Conservation (phyloP, 495 filamentous ascomycete genomes). For the Trichoderma reesei region DNA sequence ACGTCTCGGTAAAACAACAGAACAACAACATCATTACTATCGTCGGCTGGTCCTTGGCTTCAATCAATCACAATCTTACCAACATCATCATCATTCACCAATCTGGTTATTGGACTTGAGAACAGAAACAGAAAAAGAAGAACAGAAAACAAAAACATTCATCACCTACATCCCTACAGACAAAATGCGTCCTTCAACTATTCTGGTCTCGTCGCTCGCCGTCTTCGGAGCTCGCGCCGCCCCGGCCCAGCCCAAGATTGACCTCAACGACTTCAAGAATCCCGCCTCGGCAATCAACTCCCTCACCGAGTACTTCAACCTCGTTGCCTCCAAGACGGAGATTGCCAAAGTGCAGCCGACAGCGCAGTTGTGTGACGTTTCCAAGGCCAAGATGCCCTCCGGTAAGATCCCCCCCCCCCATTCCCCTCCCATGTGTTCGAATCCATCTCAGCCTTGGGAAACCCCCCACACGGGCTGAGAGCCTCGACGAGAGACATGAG, state of each 20-base stretch:
- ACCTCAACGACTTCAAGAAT: constrained; percentile 19
- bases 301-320: constrained; percentile 45
- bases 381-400: constrained; percentile 34
- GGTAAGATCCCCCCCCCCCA: constrained; percentile 23
- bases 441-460: constrained; percentile 10
- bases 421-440: too few relatives aligned
- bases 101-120: background rate
- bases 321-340: constrained; percentile 40
- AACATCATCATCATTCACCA: background rate
- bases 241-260: constrained; percentile 34
- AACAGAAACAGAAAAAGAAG: background rate
- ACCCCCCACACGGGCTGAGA: background rate
- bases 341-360: constrained; percentile 23
- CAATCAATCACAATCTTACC: background rate
- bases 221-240: constrained; percentile 35
- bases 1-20: background rate
- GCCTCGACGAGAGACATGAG: constrained; percentile 15
- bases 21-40: background rate
- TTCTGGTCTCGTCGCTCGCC: constrained; percentile 37
- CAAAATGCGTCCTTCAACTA: constrained; percentile 37
- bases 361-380: constrained; percentile 42
- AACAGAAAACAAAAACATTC: background rate
- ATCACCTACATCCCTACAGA: constrained; percentile 12
- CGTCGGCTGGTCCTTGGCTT: background rate
- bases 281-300: constrained; percentile 28